Base-by-base conservation (phyloP, 2,329 filamentous ascomycete genomes). In the Fusarium algeriense region DNA sequence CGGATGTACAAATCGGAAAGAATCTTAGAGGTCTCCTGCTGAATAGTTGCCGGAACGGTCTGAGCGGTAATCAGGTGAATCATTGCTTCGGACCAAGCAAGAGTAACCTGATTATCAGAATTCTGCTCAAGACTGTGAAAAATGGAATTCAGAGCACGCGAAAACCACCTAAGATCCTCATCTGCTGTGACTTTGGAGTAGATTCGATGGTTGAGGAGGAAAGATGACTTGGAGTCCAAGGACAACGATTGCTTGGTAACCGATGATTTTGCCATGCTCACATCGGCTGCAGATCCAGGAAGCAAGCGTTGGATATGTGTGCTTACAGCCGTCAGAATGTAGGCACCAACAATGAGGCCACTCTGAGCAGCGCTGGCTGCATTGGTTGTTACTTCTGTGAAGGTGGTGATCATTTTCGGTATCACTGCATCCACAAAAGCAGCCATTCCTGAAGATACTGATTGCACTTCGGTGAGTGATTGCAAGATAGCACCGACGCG, bases 61-160 rank as follows among this genome's bases (percentile, higher is more conserved):
- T 88, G 82, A 3, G 91, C 90, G 48, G 90, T 90, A 48, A 95
- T 88, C 19, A 93, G 83, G 78, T 92, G 97, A n/a, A 98, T 90
- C 64, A 95, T 88, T 4, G 92, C 91, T 75, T 97, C 93, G 17
- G 93, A 91, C 96, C 95, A 99, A 19, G 91, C 89, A 57, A 88
- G 81, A 67, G 86, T 86, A n/a, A 88, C 83, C 13, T 87, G 82
- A 17, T 83, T 82, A 10, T 79, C 75, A 7, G 83, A 79, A 15
- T 85, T 82, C 32, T 87, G 83, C 15, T 83, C 81, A 6, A 94
- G 79, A 20, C 85, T 83, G 19, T 84, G 79, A 19, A 90, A 87
- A 19, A 92, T 82, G 30, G 90, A 87, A 19, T 87, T 83, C 52
- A 98, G 83, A 34, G 94, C 91, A 70, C 90, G 88, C 44, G 91